Conservation (phyloP, 2,329 filamentous ascomycete genomes). For the Thielaviopsis populi region DNA sequence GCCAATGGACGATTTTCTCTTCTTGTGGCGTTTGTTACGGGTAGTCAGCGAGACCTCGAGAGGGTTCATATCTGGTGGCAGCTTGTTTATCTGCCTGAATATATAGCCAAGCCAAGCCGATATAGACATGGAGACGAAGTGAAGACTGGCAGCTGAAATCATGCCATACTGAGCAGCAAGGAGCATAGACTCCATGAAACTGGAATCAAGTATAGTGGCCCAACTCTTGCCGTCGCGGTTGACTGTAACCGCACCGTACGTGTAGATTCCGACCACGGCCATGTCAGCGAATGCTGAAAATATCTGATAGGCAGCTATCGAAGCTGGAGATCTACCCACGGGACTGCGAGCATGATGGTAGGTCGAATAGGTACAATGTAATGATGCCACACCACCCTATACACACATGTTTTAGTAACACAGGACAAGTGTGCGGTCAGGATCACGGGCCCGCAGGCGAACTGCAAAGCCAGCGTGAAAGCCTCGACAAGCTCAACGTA, state of each 20-base stretch:
- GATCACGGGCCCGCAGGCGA: no score
- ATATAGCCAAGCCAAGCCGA: conserved; percentile 61
- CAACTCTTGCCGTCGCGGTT: conserved; percentile 38
- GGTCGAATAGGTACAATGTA: conserved; percentile 61
- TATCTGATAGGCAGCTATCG: conserved; percentile 75
- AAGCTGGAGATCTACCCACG: conserved; percentile 56
- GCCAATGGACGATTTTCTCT: conserved; percentile 47
- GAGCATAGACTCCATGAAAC: conserved; percentile 44
- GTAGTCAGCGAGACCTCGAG: conserved; percentile 75
- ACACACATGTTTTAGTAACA: neutral
- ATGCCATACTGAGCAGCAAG: conserved; percentile 54
- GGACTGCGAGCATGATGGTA: conserved; percentile 64
- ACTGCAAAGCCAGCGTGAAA: no score
- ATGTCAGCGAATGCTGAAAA: conserved; percentile 65
- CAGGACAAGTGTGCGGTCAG: no score
- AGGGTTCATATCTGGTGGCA: conserved; percentile 93
- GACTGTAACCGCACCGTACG: conserved; percentile 36
- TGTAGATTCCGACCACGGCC: conserved; percentile 38
- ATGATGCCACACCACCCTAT: conserved; percentile 59
- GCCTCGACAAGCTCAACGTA: conserved; percentile 30
- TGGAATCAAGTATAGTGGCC: conserved; percentile 49
- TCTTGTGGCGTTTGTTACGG: conserved; percentile 50
- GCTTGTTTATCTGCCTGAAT: conserved; percentile 65
- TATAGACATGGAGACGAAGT: conserved; percentile 53
- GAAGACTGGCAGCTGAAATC: conserved; percentile 48